A percentile compares a stretch with the other conserved stretches of the same genome.
These are phyloP conservation scores for Leonotis leonurus DNA, from an alignment of 257 asterid genomes.

Conservation along the genomic window DNA sequence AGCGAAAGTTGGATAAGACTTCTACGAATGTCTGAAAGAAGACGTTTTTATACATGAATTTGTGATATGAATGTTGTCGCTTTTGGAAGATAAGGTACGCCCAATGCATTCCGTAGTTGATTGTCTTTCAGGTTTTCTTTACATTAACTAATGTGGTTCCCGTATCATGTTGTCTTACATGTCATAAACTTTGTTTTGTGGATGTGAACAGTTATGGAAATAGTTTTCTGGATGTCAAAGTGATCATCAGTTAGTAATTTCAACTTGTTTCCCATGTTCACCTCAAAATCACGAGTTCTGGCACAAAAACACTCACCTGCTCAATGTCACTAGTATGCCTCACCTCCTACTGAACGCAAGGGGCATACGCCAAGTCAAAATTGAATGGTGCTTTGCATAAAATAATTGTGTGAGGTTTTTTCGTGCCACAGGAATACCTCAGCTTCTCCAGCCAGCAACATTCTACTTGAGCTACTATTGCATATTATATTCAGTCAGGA, in stretches of 20 bases:
- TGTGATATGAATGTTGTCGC: slow-evolving; percentile 1
- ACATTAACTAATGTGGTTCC: neutral
- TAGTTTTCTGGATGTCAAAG: neutral
- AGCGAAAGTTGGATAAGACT: slow-evolving; percentile 48
- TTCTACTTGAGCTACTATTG: neutral
- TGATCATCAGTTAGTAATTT: slow-evolving; percentile 8
- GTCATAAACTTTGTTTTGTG: neutral
- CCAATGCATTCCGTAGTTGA: neutral
- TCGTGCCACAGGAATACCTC: neutral
- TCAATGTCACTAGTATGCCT: neutral
- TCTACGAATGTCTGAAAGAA: neutral
- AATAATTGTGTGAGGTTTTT: neutral
- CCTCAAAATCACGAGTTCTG: neutral
- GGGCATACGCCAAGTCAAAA: too few species aligned
- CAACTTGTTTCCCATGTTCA: neutral
- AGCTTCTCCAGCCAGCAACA: neutral
- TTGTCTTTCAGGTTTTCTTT: neutral
- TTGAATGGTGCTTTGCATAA: neutral
- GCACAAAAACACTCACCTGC: neutral
- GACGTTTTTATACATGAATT: slow-evolving; percentile 3
- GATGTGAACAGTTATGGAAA: neutral
- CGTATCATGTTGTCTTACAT: neutral
- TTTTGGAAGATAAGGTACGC: slow-evolving; percentile 24
- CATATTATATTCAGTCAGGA: neutral
- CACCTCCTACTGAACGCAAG: neutral